Evolutionary conservation across 139 green algal species (phyloP), one percentile per base, ranked within the genome.

Genomic region (Trebouxia sp.): DNA sequence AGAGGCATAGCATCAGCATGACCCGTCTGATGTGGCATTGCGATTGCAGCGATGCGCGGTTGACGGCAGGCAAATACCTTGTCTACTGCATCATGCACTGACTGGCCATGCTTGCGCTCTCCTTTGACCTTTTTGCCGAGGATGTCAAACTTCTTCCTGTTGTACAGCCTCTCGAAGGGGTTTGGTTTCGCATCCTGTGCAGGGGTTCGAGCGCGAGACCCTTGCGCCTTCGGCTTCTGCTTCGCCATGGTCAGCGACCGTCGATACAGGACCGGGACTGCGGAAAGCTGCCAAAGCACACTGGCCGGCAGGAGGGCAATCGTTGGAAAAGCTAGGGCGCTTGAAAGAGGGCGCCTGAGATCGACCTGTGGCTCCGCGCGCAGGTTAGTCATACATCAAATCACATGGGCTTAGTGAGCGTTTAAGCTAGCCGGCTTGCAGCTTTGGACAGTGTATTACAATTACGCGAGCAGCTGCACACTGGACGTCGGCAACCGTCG

Each of bases 101-200:
- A 51, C 24, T 84, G 84, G 15, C 66, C 75, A n/a, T 81, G 38
- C 11, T 85, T 83, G 3, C 43, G 55, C 0, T 89, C 79, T 22
- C 89, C 87, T 65, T 91, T 91, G 12, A 79, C 15, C 67, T 90
- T 90, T 22, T 85, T 82, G 32, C 89, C 89, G 30, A 93, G 67
- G 8, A 93, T 80, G 82, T 91, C 74, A 43, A 92, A 92, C n/a
- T 88, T 88, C 56, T 89, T 91, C 15, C 78, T 80, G 56, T 79
- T 83, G 56, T 76, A 79, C 1, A 91, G 42, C 14, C 65, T 78
- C 80, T 92, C 88, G 79, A 92, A 92, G 17, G 65, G 30, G 78
- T 92, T 92, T 17, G 80, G 70, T 17, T 78, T 77, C 9, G 65
- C 32, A 39, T 42, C 35, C 30, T 66, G 10, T 9, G 24, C 37